Percentiles rank a stretch among this genome's conserved stretches.
phyloP scores from a whole-genome alignment of 1,139 yeast genomes.

The Scheffersomyces stambukii region DNA sequence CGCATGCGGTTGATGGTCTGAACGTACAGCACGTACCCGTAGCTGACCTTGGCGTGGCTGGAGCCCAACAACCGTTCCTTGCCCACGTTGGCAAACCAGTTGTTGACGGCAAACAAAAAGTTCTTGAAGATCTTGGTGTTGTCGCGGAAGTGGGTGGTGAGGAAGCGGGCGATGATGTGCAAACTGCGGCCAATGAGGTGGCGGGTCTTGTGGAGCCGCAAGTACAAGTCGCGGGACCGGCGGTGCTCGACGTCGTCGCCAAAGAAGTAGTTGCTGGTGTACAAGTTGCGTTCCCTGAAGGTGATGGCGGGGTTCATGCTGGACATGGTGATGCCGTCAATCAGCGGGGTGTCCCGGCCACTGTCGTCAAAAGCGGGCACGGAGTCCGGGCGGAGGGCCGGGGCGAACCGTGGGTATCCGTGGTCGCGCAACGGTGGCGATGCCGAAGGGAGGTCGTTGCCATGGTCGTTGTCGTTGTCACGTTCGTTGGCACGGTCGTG shows the following conservation, averaged over 20 bases:
- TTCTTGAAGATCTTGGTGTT: constrained; percentile 68
- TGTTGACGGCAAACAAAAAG: constrained; percentile 61
- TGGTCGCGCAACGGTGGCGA: constrained; percentile 3
- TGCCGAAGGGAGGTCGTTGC: neutral
- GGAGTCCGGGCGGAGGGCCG: constrained; percentile 15
- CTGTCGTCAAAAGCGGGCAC: constrained; percentile 19
- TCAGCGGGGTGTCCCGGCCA: constrained; percentile 37
- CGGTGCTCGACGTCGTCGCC: constrained; percentile 48
- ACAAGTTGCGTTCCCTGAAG: constrained; percentile 57
- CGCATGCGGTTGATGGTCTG: constrained; percentile 46
- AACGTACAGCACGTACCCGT: constrained; percentile 29
- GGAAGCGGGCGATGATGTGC: constrained; percentile 52
- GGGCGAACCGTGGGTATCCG: no score
- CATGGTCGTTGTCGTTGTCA: neutral
- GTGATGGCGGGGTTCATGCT: constrained; percentile 47
- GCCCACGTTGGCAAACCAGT: constrained; percentile 86
- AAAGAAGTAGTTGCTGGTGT: constrained; percentile 55
- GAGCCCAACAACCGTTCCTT: constrained; percentile 62
- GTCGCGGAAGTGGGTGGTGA: constrained; percentile 53
- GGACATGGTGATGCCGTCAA: constrained; percentile 41
- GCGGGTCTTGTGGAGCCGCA: constrained; percentile 59
- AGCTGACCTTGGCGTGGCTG: constrained; percentile 41
- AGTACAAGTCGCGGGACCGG: constrained; percentile 49
- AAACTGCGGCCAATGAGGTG: constrained; percentile 62
- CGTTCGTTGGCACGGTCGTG: neutral